Evolutionary conservation across 2,329 filamentous ascomycete genomes (phyloP), one percentile per base, ranked within the genome.

Genomic region (Fusarium sororula): DNA sequence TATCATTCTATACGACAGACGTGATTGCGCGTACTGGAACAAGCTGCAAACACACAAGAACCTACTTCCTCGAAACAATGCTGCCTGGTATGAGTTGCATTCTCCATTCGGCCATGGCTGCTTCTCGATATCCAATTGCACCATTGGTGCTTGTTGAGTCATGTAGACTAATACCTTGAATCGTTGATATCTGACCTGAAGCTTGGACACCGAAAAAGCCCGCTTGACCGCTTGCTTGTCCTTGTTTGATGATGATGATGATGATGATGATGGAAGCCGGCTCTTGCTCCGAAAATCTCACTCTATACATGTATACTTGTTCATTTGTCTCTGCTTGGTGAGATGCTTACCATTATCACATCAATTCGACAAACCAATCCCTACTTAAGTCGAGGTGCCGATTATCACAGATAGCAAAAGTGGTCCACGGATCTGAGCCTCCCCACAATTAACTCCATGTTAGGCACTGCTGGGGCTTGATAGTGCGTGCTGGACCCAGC

Each of bases 391-490:
- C 20, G 24, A 48, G n/a, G 55, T 28, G 42, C 55, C 11, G 41
- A 26, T 42, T 54, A 58, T 51, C 55, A 47, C 32, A 39, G 55
- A 73, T 73, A 73, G 38, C 51, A 67, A 57, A 47, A 59, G 60
- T 63, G 57, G 70, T 42, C 18, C 64, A 53, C 37, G 47, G 50
- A 68, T 63, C 56, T 63, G 30, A 61, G 55, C 66, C 67, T 50
- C 55, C 42, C 70, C 67, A 51, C 54, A 70, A 68, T 66, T 66
- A 39, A 63, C 64, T 68, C 42, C 53, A 68, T 61, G 66, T 75
- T 74, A 74, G 75, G 75, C 73, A 72, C 61, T 72, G 65, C 57
- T 70, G 62, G 63, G 63, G 72, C 51, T 68, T 35, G 51, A 41
- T 65, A 57, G 64, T 72, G 68, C 64, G 66, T 70, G 75, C 57